A percentile compares a stretch with the other conserved stretches of the same genome.
Conservation (phyloP, 2,329 filamentous ascomycete species). For the Aspergillus fijiensis region DNA sequence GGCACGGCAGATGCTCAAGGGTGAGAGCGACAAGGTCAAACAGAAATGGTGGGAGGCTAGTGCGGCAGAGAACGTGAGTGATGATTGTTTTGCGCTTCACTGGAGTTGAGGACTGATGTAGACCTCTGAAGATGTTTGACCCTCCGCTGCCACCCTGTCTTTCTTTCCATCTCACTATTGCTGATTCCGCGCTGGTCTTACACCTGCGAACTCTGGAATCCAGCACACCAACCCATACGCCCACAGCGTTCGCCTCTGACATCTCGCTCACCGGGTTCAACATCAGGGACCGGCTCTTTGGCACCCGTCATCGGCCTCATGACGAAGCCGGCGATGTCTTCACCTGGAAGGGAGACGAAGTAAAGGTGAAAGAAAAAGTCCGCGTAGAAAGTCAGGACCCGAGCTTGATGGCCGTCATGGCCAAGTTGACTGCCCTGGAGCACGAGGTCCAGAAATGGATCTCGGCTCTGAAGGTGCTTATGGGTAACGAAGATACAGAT, state of each 20-base stretch:
- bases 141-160: conserved; percentile 65
- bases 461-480: conserved; percentile 72
- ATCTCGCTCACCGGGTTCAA: conserved; percentile 61
- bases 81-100: background rate
- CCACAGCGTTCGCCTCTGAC: conserved; percentile 66
- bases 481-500: conserved; percentile 61
- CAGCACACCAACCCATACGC: conserved; percentile 57
- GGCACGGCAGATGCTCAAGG: conserved; percentile 60
- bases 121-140: conserved; percentile 51
- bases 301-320: conserved; percentile 60
- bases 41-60: conserved; percentile 58
- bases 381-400: conserved; percentile 87
- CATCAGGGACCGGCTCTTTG: conserved; percentile 57
- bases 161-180: conserved; percentile 69
- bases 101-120: background rate
- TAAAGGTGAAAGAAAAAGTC: conserved; percentile 86
- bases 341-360: conserved; percentile 66
- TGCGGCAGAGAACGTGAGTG: conserved; percentile 57
- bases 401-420: conserved; percentile 75
- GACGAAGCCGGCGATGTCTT: conserved; percentile 81
- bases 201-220: conserved; percentile 69
- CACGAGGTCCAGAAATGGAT: conserved; percentile 69
- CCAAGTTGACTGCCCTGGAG: conserved; percentile 77
- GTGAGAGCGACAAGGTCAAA: conserved; percentile 50
- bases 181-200: conserved; percentile 69